Base-by-base conservation (phyloP, 192 early-diverging fungal species). In the Podochytrium sp. region DNA sequence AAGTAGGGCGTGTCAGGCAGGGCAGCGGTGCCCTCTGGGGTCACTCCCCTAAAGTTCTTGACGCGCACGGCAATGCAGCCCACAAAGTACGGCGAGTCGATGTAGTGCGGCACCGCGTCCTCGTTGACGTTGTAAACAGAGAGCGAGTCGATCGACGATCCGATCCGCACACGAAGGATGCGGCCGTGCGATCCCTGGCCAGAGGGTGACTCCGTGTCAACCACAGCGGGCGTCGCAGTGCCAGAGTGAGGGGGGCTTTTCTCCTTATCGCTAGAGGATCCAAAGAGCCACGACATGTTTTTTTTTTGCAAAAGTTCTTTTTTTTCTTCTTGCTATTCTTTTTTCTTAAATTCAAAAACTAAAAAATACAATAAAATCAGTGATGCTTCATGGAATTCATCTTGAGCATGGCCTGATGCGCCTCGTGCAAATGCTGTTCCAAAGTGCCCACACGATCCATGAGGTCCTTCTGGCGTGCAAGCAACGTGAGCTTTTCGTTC, bases 11-110 rank as follows among this genome's bases (percentile, higher is more conserved):
- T 59, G 53, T 66, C 53, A 37, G 79, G 68, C 27, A 33, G 23
- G 1, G 60, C 74, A 7, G 60, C 34, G 25, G 16, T 29, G 34
- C 70, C 83, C 43, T 78, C 77, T 2, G 86, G 82, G n/a, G 80
- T 71, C 35, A 83, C 47, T 25, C 90, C 90, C 30, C 83, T 77
- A 71, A 91, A 91, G 71, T 89, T 86, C 53, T 83, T 84, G 38
- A 95, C 83, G 38, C 92, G 84, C 32, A 95, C 89, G 69, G 81
- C 83, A 16, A 92, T 67, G 61, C 86, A 78, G 6, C 88, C 93
- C 5, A 80, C 81, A 74, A 92, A 92, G 66, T 85, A 72, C 27
- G 81, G 79, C 0, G 85, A 85, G 62, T 93, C 85, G 50, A 95
- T 83, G 51, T 83, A 79, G 39, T 83, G 69, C 39, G 91, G 92